Evolutionary conservation across 495 filamentous ascomycete species (phyloP).

Genomic region (Aspergillus taichungensis): DNA sequence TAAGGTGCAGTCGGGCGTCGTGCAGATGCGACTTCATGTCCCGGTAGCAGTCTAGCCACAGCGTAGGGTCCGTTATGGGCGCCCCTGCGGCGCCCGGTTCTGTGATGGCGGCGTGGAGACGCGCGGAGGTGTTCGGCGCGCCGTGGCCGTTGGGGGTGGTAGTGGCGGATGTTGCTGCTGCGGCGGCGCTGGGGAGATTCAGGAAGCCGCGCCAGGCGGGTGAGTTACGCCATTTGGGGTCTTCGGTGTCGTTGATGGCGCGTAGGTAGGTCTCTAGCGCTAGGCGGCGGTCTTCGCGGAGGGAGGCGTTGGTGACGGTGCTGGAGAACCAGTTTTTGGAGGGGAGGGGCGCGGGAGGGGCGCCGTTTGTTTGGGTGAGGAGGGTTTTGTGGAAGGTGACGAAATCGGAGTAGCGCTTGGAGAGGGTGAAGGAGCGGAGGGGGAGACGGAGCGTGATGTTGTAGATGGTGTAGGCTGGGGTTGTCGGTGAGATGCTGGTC

Average conservation of each 20-base stretch:
- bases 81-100: constrained; percentile 37
- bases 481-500: constrained; percentile 50
- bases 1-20: constrained; percentile 68
- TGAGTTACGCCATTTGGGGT: constrained; percentile 79
- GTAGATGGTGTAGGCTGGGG: constrained; percentile 83
- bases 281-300: constrained; percentile 70
- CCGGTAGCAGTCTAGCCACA: constrained; percentile 80
- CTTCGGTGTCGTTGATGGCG: constrained; percentile 65
- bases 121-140: constrained; percentile 23
- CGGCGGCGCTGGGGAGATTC: constrained; percentile 57
- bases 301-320: constrained; percentile 63
- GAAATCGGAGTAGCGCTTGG: constrained; percentile 96
- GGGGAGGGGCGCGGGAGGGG: constrained; percentile 62
- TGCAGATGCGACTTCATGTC: constrained; percentile 79
- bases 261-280: constrained; percentile 75
- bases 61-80: constrained; percentile 60
- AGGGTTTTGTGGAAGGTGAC: constrained; percentile 63
- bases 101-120: constrained; percentile 33
- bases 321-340: constrained; percentile 78
- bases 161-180: constrained; percentile 5
- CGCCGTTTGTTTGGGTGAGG: constrained; percentile 47
- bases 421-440: constrained; percentile 75
- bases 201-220: constrained; percentile 80
- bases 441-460: constrained; percentile 84
- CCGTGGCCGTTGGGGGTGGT: constrained; percentile 24